Evolutionary conservation across 805 yeast species (phyloP).

Genomic region (Jamesozyma spencerorum): DNA sequence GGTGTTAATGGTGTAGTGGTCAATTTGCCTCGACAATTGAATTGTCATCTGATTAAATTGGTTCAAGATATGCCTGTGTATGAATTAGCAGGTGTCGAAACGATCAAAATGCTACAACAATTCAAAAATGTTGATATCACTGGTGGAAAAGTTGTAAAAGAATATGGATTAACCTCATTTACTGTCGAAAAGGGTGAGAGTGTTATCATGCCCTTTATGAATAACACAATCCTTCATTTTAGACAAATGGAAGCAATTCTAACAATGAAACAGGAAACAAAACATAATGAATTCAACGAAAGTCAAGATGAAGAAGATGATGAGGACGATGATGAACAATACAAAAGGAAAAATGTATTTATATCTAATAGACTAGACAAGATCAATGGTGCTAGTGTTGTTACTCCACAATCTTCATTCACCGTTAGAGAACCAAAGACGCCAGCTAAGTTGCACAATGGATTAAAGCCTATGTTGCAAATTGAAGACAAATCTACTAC

Average conservation of each 20-base stretch:
- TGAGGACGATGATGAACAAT: slow-evolving; percentile 18
- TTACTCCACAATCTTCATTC: slow-evolving; percentile 3
- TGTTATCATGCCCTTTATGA: slow-evolving; percentile 52
- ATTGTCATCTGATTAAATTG: slow-evolving; percentile 26
- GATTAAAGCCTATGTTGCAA: not conserved
- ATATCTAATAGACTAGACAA: too few species aligned
- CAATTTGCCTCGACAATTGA: slow-evolving; percentile 42
- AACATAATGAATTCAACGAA: slow-evolving; percentile 35
- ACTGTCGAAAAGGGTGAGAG: slow-evolving; percentile 50
- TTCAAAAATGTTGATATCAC: not conserved
- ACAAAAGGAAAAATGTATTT: too few species aligned
- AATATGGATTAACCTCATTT: slow-evolving; percentile 20
- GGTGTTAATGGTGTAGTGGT: slow-evolving; percentile 78
- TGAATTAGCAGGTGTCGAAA: slow-evolving; percentile 15
- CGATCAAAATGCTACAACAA: slow-evolving; percentile 7
- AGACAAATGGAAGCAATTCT: slow-evolving; percentile 33
- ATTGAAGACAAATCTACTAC: not conserved
- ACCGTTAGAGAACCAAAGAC: slow-evolving; percentile 3
- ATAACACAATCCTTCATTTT: slow-evolving; percentile 58
- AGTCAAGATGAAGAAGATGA: slow-evolving; percentile 29
- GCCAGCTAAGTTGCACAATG: slow-evolving; percentile 1
- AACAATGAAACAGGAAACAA: slow-evolving; percentile 15
- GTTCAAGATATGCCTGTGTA: slow-evolving; percentile 17
- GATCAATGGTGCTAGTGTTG: not conserved
- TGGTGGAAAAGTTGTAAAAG: slow-evolving; percentile 13